Base-by-base conservation (phyloP, 2,329 filamentous ascomycete species). In the Cadophora sp. region DNA sequence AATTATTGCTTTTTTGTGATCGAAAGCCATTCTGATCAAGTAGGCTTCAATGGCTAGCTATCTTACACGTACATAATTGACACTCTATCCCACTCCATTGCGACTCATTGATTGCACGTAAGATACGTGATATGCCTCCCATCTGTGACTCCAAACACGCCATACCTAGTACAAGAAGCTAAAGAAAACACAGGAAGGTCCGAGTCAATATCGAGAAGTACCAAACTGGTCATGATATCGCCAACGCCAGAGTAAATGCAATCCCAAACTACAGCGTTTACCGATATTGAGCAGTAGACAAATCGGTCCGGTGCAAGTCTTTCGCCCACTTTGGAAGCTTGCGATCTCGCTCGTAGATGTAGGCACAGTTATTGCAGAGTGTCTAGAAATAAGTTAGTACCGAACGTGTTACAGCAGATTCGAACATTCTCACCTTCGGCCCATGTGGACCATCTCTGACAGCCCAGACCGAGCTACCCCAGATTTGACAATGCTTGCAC, bases 381-480 rank as follows among this genome's bases (percentile, higher is more conserved):
- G 92, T 91, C 92, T 67, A 11, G 11, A 14, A 13, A 11, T 18
- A 43, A 30, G 33, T 66, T 55, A 66, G 65, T 33, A 59, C 2
- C 14, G 2, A 33, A n/a, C n/a, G 22, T n/a, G 7, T 27, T 8
- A 41, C 27, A 39, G 13, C 8, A 50, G 18, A 27, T 9, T 22
- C 4, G 7, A 48, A 24, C 51, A 39, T 53, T 81, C 91, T 85
- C 82, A 96, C 93, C 80, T 92, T 91, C 70, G 92, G 87, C 64
- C 94, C 95, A 64, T 87, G 84, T 16, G 96, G 96, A 27, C 96
- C 96, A 80, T 98, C 94, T 74, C 96, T 85, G 3, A 98, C 95
- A 59, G 93, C 94, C 96, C 96, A 99, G 9, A 97, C 93, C 33
- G 93, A 91, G 59, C 90, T 90, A 18, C 95, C 96, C 89, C 92